Evolutionary conservation across 371 early-diverging fungal genomes (phyloP).

Genomic region (Coemansia sp.): DNA sequence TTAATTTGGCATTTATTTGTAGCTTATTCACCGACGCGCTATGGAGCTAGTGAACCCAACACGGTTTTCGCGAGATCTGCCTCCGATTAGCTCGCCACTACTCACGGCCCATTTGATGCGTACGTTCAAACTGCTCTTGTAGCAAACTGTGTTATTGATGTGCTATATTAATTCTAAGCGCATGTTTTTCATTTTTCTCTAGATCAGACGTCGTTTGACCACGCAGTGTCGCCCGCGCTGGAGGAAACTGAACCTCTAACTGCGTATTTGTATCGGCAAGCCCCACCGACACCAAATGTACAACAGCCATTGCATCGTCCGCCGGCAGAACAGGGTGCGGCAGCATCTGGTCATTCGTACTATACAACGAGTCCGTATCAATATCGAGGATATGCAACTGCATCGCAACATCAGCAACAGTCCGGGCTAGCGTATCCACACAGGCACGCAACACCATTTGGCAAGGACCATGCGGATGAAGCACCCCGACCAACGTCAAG

Average conservation of each 20-base stretch:
- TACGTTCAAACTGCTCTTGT: conserved; percentile 8
- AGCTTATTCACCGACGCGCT: conserved; percentile 44
- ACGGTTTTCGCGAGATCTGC: conserved; percentile 28
- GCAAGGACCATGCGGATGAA: conserved; percentile 6
- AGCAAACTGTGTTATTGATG: background rate
- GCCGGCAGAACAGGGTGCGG: background rate
- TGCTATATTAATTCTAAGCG: background rate
- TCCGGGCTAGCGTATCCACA: background rate
- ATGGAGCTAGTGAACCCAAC: conserved; percentile 35
- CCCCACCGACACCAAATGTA: conserved; percentile 5
- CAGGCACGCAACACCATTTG: conserved; percentile 10
- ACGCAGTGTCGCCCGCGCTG: conserved; percentile 27
- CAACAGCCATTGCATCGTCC: conserved; percentile 10
- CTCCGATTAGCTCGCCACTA: conserved; percentile 38
- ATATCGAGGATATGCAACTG: conserved; percentile 10
- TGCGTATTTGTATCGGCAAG: conserved; percentile 33
- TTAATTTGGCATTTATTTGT: background rate
- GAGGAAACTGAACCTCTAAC: conserved; percentile 38
- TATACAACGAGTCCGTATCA: conserved; percentile 2
- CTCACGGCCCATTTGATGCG: conserved; percentile 23
- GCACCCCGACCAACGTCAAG: background rate
- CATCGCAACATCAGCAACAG: conserved; percentile 1
- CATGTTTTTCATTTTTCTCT: background rate
- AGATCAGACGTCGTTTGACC: conserved; percentile 26
- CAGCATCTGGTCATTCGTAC: background rate